Evolutionary conservation across 306 rosid species (phyloP), one percentile per base, ranked within the genome.

Genomic region (Cicer pinnatifidum): DNA sequence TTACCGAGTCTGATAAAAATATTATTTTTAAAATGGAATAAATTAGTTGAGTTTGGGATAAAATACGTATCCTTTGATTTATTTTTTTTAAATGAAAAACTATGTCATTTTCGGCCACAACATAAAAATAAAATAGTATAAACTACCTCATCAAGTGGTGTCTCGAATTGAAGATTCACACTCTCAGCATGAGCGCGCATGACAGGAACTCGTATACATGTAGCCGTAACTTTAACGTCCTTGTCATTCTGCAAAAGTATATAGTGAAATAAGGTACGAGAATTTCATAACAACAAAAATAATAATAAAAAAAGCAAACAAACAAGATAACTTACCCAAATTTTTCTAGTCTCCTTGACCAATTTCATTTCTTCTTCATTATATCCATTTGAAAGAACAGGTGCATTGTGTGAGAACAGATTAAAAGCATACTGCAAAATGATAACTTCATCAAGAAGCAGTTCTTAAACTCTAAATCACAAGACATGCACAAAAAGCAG

Each of bases 141-240:
- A 67, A 28, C 57, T 90, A 95, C 99, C 99, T 95, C 97, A 52
- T 95, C 89, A 45, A 91, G 96, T 67, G 96, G 90, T 6, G 69
- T 87, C 87, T 95, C 91, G 72, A 95, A 95, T 70, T 95, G 93
- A 86, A 91, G 97, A 82, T 94, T 94, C 76, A 94, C 88, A 71
- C 97, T 90, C 85, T 91, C 99, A 11, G 99, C 97, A 77, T 95
- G 99, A 38, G 99, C 99, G 11, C 99, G 88, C 99, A 95, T 91
- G 44, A 95, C 96, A 70, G 99, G 97, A 80, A 95, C 99, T 53
- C 99, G 86, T 56, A 95, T 86, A 39, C 99, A 95, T 56, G 97
- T 95, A 3, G 99, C 99, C 38, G 97, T 91, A 58, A 95, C 93
- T 85, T 86, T 94, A 67, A 95, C 90, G 41, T 91, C 83, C 39